Percentiles rank a stretch among this genome's conserved stretches.
These are phyloP conservation scores for Cercis canadensis DNA, from an alignment of 306 rosid species.

Conservation along the genomic window DNA sequence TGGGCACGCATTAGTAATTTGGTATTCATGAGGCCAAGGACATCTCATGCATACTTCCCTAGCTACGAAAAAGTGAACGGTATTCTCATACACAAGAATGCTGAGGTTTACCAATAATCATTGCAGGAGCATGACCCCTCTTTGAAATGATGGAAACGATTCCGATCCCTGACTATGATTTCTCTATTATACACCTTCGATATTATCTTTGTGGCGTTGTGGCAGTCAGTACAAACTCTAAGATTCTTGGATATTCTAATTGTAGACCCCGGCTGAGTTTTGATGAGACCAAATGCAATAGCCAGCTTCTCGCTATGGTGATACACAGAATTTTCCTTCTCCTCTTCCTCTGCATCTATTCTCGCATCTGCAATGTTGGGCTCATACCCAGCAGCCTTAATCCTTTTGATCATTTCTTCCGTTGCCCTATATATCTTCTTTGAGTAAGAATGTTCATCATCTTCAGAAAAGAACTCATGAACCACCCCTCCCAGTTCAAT, in stretches of 20 bases:
- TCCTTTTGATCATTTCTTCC: constrained; percentile 58
- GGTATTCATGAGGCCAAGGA: too few relatives aligned
- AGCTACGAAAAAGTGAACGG: too few relatives aligned
- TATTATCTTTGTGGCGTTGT: constrained; percentile 63
- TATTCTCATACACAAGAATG: not conserved
- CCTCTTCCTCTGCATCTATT: constrained; percentile 71
- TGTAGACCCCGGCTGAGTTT: constrained; percentile 53
- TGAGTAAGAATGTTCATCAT: constrained; percentile 50
- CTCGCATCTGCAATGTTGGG: constrained; percentile 60
- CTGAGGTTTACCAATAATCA: constrained; percentile 57
- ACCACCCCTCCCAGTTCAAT: constrained; percentile 62
- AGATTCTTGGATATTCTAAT: constrained; percentile 65
- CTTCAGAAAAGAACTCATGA: constrained; percentile 67
- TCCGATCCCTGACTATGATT: constrained; percentile 62
- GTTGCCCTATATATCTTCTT: constrained; percentile 57
- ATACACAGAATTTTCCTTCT: constrained; percentile 56
- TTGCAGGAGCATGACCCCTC: constrained; percentile 70
- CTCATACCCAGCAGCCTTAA: constrained; percentile 56
- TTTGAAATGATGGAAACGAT: constrained; percentile 67
- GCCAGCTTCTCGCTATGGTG: constrained; percentile 81
- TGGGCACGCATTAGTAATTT: too few relatives aligned
- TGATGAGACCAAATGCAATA: constrained; percentile 63
- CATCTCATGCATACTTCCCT: not conserved
- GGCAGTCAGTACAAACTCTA: constrained; percentile 65
- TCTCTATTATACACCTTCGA: constrained; percentile 58